phyloP scores from a whole-genome alignment of 192 early-diverging fungal species.

The Mortierella hygrophila region DNA sequence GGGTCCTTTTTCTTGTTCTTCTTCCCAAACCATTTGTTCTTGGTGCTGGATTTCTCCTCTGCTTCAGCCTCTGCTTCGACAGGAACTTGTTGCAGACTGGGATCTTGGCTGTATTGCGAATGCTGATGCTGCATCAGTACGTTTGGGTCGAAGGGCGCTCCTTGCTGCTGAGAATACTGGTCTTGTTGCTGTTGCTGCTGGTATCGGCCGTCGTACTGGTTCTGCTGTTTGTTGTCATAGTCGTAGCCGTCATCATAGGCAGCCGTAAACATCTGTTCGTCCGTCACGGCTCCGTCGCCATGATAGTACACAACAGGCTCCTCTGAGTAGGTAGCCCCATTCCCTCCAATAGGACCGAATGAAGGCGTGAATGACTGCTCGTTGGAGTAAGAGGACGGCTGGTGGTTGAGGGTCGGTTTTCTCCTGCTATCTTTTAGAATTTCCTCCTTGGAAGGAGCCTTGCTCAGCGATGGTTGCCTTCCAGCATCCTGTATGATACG shows the following conservation, averaged over 20 bases:
- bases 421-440: background rate
- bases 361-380: conserved; percentile 31
- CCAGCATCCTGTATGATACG: background rate
- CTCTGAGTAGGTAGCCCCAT: background rate
- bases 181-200: conserved; percentile 10
- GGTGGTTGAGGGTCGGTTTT: conserved; percentile 30
- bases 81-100: background rate
- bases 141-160: background rate
- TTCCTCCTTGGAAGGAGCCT: conserved; percentile 2
- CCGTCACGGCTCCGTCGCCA: background rate
- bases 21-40: conserved; percentile 41
- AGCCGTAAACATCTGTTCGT: background rate
- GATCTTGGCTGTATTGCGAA: conserved; percentile 9
- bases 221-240: conserved; percentile 1
- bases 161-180: conserved; percentile 6
- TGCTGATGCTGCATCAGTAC: conserved; percentile 10
- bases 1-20: conserved; percentile 23
- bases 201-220: background rate
- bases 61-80: background rate
- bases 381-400: conserved; percentile 27
- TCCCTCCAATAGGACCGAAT: background rate
- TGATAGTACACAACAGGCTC: background rate
- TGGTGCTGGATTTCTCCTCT: conserved; percentile 5
- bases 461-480: background rate
- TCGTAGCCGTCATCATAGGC: background rate